phyloP scores from a whole-genome alignment of 2,329 filamentous ascomycete species.

The Xylariomycetidae sp. region DNA sequence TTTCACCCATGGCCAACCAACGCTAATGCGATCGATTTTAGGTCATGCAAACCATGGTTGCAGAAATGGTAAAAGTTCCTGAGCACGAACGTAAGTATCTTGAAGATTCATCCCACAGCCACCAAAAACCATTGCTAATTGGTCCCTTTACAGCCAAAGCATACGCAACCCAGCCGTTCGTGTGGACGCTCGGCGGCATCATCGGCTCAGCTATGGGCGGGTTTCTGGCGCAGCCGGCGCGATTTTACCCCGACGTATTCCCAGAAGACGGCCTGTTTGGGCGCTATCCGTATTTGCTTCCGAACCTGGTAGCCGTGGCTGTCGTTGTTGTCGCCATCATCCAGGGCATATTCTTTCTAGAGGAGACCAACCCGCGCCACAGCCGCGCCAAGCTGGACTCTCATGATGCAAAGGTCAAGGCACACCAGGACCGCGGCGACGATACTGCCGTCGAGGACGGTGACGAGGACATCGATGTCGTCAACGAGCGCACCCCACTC shows the following conservation, averaged over 20 bases:
- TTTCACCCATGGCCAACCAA: neutral
- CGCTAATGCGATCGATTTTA: slow-evolving; percentile 5
- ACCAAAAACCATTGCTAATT: slow-evolving; percentile 1
- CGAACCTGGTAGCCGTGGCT: slow-evolving; percentile 58
- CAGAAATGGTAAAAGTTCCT: slow-evolving; percentile 35
- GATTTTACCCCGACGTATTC: slow-evolving; percentile 30
- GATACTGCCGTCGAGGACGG: slow-evolving; percentile 17
- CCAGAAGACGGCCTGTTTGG: slow-evolving; percentile 40
- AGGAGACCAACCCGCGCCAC: slow-evolving; percentile 32
- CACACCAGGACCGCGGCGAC: slow-evolving; percentile 13
- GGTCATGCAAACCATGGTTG: slow-evolving; percentile 37
- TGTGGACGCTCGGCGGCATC: slow-evolving; percentile 32
- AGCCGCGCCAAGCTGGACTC: slow-evolving; percentile 10
- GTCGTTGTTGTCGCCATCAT: slow-evolving; percentile 57
- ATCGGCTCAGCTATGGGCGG: slow-evolving; percentile 32
- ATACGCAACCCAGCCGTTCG: slow-evolving; percentile 31
- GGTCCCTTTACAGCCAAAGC: slow-evolving; percentile 20
- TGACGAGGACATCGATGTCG: slow-evolving; percentile 17
- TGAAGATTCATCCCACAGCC: too few relatives aligned
- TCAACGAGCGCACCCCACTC: slow-evolving; percentile 24
- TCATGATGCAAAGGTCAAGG: neutral
- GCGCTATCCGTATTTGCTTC: slow-evolving; percentile 64
- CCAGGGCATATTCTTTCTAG: slow-evolving; percentile 55
- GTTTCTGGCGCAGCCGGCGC: slow-evolving; percentile 30
- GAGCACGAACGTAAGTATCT: slow-evolving; percentile 35